phyloP scores from a whole-genome alignment of 176 grass and related monocot genomes.

The Canna indica region DNA sequence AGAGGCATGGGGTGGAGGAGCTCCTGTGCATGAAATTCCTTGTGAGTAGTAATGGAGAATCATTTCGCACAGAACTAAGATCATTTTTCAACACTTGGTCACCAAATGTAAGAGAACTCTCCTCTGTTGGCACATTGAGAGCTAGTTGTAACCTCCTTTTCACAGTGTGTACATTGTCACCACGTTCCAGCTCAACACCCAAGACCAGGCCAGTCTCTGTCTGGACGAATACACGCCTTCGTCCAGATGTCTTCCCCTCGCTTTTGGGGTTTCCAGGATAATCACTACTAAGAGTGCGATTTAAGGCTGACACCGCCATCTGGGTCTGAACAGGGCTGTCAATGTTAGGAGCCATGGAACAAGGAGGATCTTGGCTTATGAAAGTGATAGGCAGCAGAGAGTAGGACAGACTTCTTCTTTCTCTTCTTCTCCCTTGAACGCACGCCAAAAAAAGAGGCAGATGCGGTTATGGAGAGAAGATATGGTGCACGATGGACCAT shows the following conservation, averaged over 20 bases:
- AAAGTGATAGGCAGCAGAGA: constrained; percentile 9
- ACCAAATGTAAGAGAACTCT: constrained; percentile 58
- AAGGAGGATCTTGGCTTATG: constrained; percentile 3
- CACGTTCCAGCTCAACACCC: constrained; percentile 46
- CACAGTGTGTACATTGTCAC: constrained; percentile 58
- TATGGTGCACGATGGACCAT: constrained; percentile 1
- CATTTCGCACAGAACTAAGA: constrained; percentile 53
- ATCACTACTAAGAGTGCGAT: constrained; percentile 26
- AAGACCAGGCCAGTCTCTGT: constrained; percentile 50
- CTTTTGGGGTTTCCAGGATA: constrained; percentile 29
- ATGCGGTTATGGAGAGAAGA: constrained; percentile 9
- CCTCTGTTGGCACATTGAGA: constrained; percentile 56
- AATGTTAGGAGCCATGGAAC: constrained; percentile 40
- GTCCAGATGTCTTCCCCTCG: constrained; percentile 17
- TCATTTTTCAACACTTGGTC: constrained; percentile 60
- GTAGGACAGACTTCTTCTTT: constrained; percentile 11
- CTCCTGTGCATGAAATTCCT: constrained; percentile 59
- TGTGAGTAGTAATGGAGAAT: constrained; percentile 55
- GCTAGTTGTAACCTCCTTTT: constrained; percentile 58
- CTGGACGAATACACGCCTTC: constrained; percentile 67
- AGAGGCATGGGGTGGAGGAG: constrained; percentile 64
- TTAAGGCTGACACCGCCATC: constrained; percentile 53
- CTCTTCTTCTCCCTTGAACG: constrained; percentile 28
- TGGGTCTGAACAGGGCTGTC: constrained; percentile 68
- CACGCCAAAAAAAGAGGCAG: constrained; percentile 28